Percentiles rank a stretch among this genome's conserved stretches.
These are phyloP conservation scores for Gnomoniopsis smithogilvyi DNA, from an alignment of 2,329 filamentous ascomycete species.

Conservation along the genomic window DNA sequence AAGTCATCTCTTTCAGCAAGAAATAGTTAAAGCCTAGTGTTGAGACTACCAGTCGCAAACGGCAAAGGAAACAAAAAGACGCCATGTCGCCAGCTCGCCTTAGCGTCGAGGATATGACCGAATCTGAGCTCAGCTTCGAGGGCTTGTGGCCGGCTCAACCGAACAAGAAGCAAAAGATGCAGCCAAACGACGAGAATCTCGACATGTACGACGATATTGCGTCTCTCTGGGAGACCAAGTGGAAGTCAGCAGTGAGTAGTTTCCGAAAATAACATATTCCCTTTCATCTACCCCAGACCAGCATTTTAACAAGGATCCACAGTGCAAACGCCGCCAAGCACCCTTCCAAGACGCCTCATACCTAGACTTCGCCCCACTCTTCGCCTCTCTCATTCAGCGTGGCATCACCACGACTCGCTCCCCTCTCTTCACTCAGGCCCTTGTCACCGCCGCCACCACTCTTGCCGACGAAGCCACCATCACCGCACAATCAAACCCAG, in stretches of 20 bases:
- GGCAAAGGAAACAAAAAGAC: background rate
- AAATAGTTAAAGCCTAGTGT: background rate
- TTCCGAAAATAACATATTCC: background rate
- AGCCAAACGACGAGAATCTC: background rate
- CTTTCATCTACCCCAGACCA: background rate
- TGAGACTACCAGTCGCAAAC: background rate
- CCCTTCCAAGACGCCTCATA: slow-evolving; percentile 71
- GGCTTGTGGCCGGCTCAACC: slow-evolving; percentile 33
- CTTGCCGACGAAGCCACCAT: slow-evolving; percentile 50
- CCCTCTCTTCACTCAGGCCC: slow-evolving; percentile 60
- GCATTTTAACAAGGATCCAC: background rate
- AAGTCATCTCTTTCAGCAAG: slow-evolving; percentile 14
- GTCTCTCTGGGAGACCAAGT: slow-evolving; percentile 72
- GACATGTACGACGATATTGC: slow-evolving; percentile 32
- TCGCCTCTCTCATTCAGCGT: slow-evolving; percentile 57
- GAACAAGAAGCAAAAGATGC: background rate
- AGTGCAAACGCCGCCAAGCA: slow-evolving; percentile 27
- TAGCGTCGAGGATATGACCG: slow-evolving; percentile 6
- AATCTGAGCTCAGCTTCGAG: slow-evolving; percentile 20
- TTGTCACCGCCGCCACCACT: slow-evolving; percentile 58
- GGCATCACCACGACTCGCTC: slow-evolving; percentile 64
- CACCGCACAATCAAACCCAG: slow-evolving; percentile 43
- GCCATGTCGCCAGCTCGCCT: slow-evolving; percentile 11
- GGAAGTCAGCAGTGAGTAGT: slow-evolving; percentile 57
- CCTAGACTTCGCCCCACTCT: slow-evolving; percentile 68